Evolutionary conservation across 2,329 filamentous ascomycete genomes (phyloP).

Genomic region (Elsinoe ampelina): DNA sequence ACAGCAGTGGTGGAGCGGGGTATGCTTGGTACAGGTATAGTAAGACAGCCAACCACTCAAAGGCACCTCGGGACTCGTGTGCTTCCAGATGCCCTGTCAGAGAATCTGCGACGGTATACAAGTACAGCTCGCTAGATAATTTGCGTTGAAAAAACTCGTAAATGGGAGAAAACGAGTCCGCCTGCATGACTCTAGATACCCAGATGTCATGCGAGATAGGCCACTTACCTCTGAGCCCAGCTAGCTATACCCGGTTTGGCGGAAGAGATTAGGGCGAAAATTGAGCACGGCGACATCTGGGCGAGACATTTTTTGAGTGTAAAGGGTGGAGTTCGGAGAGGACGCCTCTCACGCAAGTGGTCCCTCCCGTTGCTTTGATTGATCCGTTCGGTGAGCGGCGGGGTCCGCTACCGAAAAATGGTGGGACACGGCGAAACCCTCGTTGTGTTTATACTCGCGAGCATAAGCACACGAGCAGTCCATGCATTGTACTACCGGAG

Average conservation of each 20-base stretch:
- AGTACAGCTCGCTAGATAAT: background rate
- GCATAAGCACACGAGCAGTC: background rate
- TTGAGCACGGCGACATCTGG: background rate
- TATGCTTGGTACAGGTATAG: background rate
- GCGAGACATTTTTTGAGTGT: background rate
- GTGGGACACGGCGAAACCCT: too few relatives aligned
- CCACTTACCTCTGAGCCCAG: background rate
- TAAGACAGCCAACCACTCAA: background rate
- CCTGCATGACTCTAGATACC: background rate
- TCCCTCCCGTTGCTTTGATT: background rate
- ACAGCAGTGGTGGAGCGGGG: background rate
- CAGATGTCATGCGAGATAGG: background rate
- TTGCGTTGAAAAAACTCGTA: background rate
- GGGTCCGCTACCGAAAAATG: background rate
- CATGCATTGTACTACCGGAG: background rate
- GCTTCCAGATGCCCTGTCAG: background rate
- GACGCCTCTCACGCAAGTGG: background rate
- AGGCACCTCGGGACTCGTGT: background rate
- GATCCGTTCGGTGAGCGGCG: background rate
- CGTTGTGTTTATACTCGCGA: too few relatives aligned
- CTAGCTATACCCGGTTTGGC: background rate
- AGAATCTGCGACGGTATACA: background rate
- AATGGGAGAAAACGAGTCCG: background rate
- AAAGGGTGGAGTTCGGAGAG: background rate
- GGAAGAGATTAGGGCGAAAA: constrained; percentile 3